These are phyloP conservation scores for Candida coleopterorum DNA, from an alignment of 805 yeast species.

Conservation along the genomic window DNA sequence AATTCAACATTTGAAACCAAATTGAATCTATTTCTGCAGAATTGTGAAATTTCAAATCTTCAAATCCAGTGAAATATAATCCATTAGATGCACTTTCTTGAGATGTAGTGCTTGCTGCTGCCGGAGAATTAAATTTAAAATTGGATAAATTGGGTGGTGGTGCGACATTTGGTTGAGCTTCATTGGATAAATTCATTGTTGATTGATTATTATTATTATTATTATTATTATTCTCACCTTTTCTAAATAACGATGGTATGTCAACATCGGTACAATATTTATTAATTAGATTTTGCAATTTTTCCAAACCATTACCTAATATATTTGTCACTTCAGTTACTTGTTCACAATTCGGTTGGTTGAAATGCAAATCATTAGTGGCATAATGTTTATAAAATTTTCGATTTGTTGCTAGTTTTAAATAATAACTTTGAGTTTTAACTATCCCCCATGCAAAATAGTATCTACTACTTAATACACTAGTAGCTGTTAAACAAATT, in stretches of 20 bases:
- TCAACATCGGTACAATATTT: constrained; percentile 6
- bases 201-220: background rate
- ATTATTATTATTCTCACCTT: background rate
- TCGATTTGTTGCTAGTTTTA: constrained; percentile 28
- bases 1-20: constrained; percentile 26
- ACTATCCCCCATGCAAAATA: constrained; percentile 66
- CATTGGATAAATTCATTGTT: background rate
- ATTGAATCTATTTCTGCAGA: constrained; percentile 23
- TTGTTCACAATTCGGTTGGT: constrained; percentile 6
- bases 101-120: background rate
- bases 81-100: constrained; percentile 1
- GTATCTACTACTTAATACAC: constrained; percentile 48
- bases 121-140: background rate
- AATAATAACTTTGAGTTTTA: constrained; percentile 46
- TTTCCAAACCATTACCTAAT: constrained; percentile 1
- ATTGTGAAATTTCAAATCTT: constrained; percentile 14
- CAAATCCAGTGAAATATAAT: constrained; percentile 9
- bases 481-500: constrained; percentile 14
- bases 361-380: constrained; percentile 1
- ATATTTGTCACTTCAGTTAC: constrained; percentile 6
- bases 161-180: no score
- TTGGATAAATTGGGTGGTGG: background rate
- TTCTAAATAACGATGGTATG: constrained; percentile 3
- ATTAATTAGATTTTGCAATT: constrained; percentile 1
- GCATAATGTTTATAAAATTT: constrained; percentile 15